Evolutionary conservation across 2,329 filamentous ascomycete genomes (phyloP).

Genomic region (Neurospora crassa): DNA sequence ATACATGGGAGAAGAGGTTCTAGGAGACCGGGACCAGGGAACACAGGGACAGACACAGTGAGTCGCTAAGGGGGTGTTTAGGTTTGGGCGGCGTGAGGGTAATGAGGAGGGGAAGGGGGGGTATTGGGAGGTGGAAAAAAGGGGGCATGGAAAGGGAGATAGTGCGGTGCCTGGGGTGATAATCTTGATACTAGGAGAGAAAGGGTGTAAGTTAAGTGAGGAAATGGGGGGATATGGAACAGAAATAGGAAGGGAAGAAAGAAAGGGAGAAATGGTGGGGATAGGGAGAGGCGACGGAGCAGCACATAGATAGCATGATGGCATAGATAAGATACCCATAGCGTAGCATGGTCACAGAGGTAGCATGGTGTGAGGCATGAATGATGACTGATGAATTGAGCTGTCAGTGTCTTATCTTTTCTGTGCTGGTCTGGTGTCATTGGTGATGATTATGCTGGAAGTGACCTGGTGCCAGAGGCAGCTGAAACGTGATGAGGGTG

Average conservation of each 20-base stretch:
- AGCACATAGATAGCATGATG: not conserved
- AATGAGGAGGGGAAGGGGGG: not conserved
- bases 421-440: not conserved
- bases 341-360: not conserved
- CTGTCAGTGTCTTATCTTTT: not conserved
- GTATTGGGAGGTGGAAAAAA: not conserved
- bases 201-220: too few relatives aligned
- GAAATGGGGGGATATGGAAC: not conserved
- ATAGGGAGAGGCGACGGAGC: not conserved
- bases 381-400: not conserved
- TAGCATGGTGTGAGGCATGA: not conserved
- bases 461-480: not conserved
- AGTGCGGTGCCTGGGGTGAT: not conserved
- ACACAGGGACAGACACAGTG: too few relatives aligned
- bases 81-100: not conserved
- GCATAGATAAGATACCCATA: not conserved
- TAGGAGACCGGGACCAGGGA: slow-evolving; percentile 2
- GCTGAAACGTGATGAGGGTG: not conserved
- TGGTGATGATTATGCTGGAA: not conserved
- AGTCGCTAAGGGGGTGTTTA: not conserved
- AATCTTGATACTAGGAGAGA: not conserved
- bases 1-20: slow-evolving; percentile 59
- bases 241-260: not conserved
- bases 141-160: not conserved
- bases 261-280: not conserved